Conservation (phyloP, 768 basidiomycete genomes). For the Rhodosporidiobolus sp. region DNA sequence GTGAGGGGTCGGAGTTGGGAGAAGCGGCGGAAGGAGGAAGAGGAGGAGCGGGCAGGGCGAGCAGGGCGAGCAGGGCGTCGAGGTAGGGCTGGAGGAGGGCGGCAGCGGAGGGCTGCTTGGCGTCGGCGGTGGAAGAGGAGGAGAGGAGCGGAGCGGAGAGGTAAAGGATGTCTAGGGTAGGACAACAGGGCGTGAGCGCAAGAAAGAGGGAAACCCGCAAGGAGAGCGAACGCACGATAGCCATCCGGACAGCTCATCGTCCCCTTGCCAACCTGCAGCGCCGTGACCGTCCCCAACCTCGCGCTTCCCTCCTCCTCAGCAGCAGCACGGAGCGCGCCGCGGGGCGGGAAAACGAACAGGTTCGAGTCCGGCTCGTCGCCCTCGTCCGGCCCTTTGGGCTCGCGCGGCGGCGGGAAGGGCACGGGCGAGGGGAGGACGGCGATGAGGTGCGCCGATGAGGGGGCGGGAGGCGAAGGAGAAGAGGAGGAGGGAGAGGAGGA, state of each 20-base stretch:
- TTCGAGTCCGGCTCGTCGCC: slow-evolving; percentile 58
- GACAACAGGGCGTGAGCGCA: no score
- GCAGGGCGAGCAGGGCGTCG: slow-evolving; percentile 25
- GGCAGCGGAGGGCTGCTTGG: neutral
- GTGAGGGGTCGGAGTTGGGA: no score
- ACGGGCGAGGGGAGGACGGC: slow-evolving; percentile 14
- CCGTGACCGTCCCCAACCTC: slow-evolving; percentile 56
- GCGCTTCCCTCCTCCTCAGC: slow-evolving; percentile 44
- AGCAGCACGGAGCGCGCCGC: slow-evolving; percentile 58
- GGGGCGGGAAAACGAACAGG: slow-evolving; percentile 71
- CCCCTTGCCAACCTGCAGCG: slow-evolving; percentile 67
- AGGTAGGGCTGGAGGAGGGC: slow-evolving; percentile 26
- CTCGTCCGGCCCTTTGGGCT: neutral
- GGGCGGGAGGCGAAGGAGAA: neutral
- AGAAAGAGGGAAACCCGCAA: neutral
- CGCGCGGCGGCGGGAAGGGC: slow-evolving; percentile 52
- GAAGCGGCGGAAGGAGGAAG: neutral
- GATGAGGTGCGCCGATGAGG: no score
- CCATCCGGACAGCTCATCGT: slow-evolving; percentile 70
- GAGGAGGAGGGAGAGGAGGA: slow-evolving; percentile 2
- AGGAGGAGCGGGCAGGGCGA: neutral
- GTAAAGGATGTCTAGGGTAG: slow-evolving; percentile 52
- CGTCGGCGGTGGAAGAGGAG: slow-evolving; percentile 22
- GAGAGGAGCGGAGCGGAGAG: slow-evolving; percentile 57
- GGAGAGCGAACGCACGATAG: slow-evolving; percentile 59